A percentile compares a stretch with the other conserved stretches of the same genome.
These are phyloP conservation scores for Neltuma alba DNA, from an alignment of 306 rosid genomes.

Conservation along the genomic window DNA sequence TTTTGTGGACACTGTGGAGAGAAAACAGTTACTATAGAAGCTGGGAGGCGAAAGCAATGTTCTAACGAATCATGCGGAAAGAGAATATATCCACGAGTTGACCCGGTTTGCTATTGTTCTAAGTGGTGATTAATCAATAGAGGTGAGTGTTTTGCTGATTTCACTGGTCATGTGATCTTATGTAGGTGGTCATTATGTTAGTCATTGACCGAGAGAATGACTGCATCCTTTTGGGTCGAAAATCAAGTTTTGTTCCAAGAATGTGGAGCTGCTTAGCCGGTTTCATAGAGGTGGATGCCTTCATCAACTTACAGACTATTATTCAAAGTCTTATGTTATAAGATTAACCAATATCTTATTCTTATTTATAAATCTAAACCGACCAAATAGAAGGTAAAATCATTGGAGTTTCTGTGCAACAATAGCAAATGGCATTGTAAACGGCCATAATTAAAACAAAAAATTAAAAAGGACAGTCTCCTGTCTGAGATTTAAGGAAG, in stretches of 20 bases:
- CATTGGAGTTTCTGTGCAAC: conserved; percentile 4
- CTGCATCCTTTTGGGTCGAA: conserved; percentile 68
- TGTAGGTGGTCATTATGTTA: conserved; percentile 91
- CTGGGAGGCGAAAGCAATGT: conserved; percentile 85
- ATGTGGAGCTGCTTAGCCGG: conserved; percentile 95
- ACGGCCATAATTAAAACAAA: neutral
- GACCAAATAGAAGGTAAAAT: conserved; percentile 9
- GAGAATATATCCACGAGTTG: conserved; percentile 89
- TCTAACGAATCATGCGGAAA: conserved; percentile 71
- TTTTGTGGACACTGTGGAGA: conserved; percentile 92
- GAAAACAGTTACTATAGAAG: conserved; percentile 73
- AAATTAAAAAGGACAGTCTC: neutral
- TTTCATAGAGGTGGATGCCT: conserved; percentile 71
- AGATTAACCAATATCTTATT: conserved; percentile 9
- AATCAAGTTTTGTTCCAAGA: conserved; percentile 58
- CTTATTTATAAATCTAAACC: neutral
- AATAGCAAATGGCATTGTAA: neutral
- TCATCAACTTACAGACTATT: conserved; percentile 30
- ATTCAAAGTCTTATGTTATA: neutral
- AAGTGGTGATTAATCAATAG: conserved; percentile 21
- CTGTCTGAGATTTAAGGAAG: conserved; percentile 16
- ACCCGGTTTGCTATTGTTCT: conserved; percentile 59
- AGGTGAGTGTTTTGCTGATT: conserved; percentile 31
- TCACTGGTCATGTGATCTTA: conserved; percentile 21
- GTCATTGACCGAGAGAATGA: conserved; percentile 84